These are phyloP conservation scores for Lactarius trivialis DNA, from an alignment of 768 basidiomycete genomes.

Conservation along the genomic window DNA sequence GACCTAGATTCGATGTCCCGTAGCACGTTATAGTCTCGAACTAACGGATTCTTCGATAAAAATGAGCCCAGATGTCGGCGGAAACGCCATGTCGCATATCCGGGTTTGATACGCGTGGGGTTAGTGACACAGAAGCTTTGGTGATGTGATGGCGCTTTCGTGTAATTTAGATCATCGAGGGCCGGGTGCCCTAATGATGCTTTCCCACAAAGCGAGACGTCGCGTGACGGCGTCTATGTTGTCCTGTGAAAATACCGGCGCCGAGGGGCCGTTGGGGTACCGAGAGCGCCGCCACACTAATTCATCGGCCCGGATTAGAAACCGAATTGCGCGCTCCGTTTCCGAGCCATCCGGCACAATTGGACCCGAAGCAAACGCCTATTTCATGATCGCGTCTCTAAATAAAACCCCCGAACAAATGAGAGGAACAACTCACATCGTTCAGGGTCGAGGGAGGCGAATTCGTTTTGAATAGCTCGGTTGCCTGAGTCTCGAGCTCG, in stretches of 20 bases:
- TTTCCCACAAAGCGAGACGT: conserved; percentile 23
- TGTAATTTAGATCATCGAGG: neutral
- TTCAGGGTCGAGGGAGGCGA: neutral
- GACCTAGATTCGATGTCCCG: neutral
- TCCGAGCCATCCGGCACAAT: neutral
- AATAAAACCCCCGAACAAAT: neutral
- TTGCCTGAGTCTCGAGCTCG: conserved; percentile 6
- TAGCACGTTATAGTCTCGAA: neutral
- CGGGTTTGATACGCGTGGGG: neutral
- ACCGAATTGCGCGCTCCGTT: conserved; percentile 18
- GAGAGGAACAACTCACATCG: conserved; percentile 4
- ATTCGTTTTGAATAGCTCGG: conserved; percentile 3
- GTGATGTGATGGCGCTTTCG: neutral
- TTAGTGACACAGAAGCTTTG: neutral
- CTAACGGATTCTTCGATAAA: neutral
- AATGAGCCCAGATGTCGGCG: conserved; percentile 1
- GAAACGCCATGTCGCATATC: neutral
- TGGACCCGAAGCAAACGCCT: conserved; percentile 3
- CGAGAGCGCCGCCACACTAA: conserved; percentile 22
- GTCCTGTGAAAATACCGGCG: conserved; percentile 16
- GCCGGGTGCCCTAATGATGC: conserved; percentile 18
- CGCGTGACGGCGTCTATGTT: conserved; percentile 19
- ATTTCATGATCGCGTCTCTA: conserved; percentile 3
- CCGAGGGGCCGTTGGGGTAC: conserved; percentile 13
- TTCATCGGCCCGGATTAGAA: conserved; percentile 20